Evolutionary conservation across 352 stramenopile genomes (phyloP), one percentile per base, ranked within the genome.

Genomic region (Phytophthora podocarpi): DNA sequence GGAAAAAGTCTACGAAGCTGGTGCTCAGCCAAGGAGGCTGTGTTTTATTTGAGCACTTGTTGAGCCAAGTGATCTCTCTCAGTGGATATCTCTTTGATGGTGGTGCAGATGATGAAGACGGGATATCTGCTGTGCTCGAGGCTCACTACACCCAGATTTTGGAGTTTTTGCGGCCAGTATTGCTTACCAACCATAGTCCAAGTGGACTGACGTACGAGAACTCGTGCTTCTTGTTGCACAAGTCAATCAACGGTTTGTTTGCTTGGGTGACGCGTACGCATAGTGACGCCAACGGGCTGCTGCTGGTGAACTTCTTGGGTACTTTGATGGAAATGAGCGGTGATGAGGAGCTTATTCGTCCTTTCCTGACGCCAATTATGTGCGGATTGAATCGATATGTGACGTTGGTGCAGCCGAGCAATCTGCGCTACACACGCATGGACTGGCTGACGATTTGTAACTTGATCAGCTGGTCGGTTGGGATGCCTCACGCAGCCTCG

Each of bases 31-130:
- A 80, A 59, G 77, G 74, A 51, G 81, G 81, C 2, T 90, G 81
- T 39, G 83, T 92, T 20, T 35, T 92, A 0, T 85, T 90, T 37
- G 83, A 89, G 51, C 81, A 90, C 48, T 45, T 92, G 2, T 45
- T 92, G 16, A 76, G 64, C 16, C 76, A 74, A 41, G 64, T 76
- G 27, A 61, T 85, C 12, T 51, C 73, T 7, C 51, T 71, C 2
- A 78, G 70, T 43, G 50, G 50, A 18, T 78, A 66, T 37, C 51
- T 74, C n/a, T 69, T 75, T 46, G 59, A 70, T 36, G 59, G 67
- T 15, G 62, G 54, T 23, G 46, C 59, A 24, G 34, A 62, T 13
- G 76, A 89, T 27, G 67, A 80, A 53, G 77, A 90, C 32, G 73
- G 70, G 5, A 58, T 90, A 13, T 74, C 64, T 58, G 55, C 64